These are phyloP conservation scores for Plasmodium falciparum DNA, from an alignment of 169 alveolate species.

Conservation along the genomic window DNA sequence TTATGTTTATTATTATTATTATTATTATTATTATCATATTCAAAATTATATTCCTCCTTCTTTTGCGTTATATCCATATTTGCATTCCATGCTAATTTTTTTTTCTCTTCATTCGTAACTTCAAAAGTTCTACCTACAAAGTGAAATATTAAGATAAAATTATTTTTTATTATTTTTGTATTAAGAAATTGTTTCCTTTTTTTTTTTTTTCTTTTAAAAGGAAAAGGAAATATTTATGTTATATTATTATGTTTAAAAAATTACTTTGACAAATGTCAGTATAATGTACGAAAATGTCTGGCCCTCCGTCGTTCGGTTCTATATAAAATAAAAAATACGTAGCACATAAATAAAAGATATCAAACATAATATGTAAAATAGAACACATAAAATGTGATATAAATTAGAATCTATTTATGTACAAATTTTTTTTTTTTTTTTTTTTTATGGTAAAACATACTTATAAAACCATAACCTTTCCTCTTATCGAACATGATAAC, in stretches of 20 bases:
- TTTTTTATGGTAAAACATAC: conserved; percentile 5
- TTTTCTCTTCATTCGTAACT: conserved; percentile 46
- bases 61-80: conserved; percentile 4
- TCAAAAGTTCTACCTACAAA: conserved; percentile 32
- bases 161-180: not conserved
- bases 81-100: conserved; percentile 42
- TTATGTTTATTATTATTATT: too few species aligned
- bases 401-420: too few species aligned
- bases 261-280: conserved; percentile 52
- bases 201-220: not conserved
- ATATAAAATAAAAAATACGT: conserved; percentile 3
- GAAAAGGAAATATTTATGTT: not conserved
- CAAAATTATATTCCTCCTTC: conserved; percentile 25
- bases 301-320: conserved; percentile 73
- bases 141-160: not conserved
- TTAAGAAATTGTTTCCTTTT: too few species aligned
- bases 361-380: not conserved
- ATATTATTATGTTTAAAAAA: not conserved
- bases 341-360: not conserved
- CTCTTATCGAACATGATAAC: conserved; percentile 40
- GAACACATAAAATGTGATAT: too few species aligned
- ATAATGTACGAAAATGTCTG: conserved; percentile 60
- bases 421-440: not conserved
- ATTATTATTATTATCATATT: not conserved
- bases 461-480: conserved; percentile 71